These are phyloP conservation scores for Aspergillus bertholletiae DNA, from an alignment of 495 filamentous ascomycete genomes.

Conservation along the genomic window DNA sequence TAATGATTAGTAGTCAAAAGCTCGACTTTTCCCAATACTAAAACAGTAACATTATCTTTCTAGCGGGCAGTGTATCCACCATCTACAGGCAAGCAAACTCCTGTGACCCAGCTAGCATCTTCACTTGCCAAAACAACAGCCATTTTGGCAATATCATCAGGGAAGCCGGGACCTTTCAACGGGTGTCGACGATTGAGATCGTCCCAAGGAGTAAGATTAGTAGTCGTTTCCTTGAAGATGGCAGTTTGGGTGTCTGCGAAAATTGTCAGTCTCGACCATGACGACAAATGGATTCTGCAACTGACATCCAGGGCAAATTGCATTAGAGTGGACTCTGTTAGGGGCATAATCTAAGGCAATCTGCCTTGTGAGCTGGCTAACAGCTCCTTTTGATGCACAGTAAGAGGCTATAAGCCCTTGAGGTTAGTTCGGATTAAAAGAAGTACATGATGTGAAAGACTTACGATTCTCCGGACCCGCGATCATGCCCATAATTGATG, in stretches of 20 bases:
- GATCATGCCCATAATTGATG: constrained; percentile 45
- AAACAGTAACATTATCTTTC: not conserved
- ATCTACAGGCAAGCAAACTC: constrained; percentile 45
- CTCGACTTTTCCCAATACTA: not conserved
- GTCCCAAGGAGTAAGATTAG: constrained; percentile 16
- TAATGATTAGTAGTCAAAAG: no score
- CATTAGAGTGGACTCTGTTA: constrained; percentile 52
- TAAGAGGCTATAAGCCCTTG: constrained; percentile 48
- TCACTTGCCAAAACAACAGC: constrained; percentile 52
- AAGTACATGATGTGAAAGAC: not conserved
- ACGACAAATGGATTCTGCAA: no score
- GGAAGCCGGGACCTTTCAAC: constrained; percentile 36
- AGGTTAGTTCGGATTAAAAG: no score
- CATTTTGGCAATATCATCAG: constrained; percentile 45
- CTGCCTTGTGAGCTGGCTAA: constrained; percentile 45
- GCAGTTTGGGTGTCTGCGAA: constrained; percentile 31
- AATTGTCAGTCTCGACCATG: no score
- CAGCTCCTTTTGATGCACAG: constrained; percentile 50
- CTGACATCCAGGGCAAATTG: constrained; percentile 53
- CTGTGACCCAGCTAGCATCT: constrained; percentile 46
- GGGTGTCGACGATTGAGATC: constrained; percentile 32
- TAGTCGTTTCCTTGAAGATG: constrained; percentile 24
- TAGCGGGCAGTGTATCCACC: constrained; percentile 44
- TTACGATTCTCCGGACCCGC: constrained; percentile 21
- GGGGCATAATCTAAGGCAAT: constrained; percentile 50